These are phyloP conservation scores for Hibiscus trionum DNA, from an alignment of 345 rosid genomes.

Conservation along the genomic window DNA sequence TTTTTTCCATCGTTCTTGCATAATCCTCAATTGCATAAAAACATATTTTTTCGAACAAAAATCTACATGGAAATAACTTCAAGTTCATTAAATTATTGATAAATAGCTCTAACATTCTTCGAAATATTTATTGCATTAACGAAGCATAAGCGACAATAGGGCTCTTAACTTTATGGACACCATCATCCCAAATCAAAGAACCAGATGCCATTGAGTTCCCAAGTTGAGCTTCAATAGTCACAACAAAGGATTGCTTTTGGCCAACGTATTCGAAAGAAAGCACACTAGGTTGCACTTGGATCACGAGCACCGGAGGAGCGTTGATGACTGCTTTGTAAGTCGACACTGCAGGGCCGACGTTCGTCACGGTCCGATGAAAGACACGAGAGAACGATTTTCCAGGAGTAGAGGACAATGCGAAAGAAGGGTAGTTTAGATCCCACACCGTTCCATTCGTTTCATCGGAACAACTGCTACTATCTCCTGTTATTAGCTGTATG, in stretches of 20 bases:
- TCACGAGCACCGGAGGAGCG: neutral
- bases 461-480: neutral
- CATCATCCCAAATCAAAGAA: too few species aligned
- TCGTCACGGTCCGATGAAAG: neutral
- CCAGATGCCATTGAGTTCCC: too few species aligned
- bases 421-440: neutral
- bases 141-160: too few species aligned
- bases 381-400: neutral
- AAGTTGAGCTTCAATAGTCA: too few species aligned
- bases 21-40: too few species aligned
- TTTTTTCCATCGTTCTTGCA: too few species aligned
- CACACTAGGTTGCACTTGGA: neutral
- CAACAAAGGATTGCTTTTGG: neutral
- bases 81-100: neutral
- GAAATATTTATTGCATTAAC: too few species aligned
- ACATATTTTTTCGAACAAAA: too few species aligned
- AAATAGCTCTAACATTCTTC: too few species aligned
- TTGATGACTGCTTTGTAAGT: neutral
- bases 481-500: neutral
- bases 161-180: too few species aligned
- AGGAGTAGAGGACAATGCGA: neutral
- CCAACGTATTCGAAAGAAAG: neutral
- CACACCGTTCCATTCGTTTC: neutral
- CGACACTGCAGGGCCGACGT: neutral
- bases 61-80: neutral